Percentiles rank a stretch among this genome's conserved stretches.
Conservation (phyloP, 1,284 basidiomycete species). For the Termitomyces sp. region DNA sequence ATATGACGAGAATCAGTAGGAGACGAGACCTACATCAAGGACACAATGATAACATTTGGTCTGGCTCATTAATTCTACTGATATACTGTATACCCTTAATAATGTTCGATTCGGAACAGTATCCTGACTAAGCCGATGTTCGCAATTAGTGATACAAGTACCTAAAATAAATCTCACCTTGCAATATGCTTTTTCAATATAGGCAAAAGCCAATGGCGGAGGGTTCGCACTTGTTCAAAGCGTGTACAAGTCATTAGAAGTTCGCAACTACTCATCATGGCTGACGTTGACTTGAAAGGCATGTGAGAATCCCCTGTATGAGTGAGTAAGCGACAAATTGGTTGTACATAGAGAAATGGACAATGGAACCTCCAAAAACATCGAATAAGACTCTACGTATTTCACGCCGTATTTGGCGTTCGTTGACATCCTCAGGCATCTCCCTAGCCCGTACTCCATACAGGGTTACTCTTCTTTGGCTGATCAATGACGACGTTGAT, state of each 20-base stretch:
- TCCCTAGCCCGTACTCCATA: constrained; percentile 63
- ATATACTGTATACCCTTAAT: constrained; percentile 50
- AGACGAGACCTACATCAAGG: constrained; percentile 50
- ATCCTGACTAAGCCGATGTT: constrained; percentile 2
- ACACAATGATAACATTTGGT: constrained; percentile 61
- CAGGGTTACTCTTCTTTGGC: constrained; percentile 62
- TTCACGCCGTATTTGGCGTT: constrained; percentile 63
- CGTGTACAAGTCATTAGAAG: constrained; percentile 49
- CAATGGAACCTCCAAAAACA: constrained; percentile 54
- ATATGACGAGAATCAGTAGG: not conserved
- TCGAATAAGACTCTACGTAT: constrained; percentile 60
- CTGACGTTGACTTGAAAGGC: constrained; percentile 30
- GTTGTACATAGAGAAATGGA: not conserved
- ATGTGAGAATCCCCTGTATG: constrained; percentile 26
- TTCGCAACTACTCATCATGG: constrained; percentile 39
- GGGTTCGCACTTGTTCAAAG: constrained; percentile 64
- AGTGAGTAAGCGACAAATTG: constrained; percentile 1
- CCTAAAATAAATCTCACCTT: constrained; percentile 31
- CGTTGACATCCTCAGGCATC: constrained; percentile 62
- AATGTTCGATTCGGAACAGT: constrained; percentile 21
- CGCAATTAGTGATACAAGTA: not conserved
- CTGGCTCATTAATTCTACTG: constrained; percentile 54
- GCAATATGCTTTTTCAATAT: constrained; percentile 48
- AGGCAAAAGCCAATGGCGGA: constrained; percentile 68
- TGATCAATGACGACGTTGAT: constrained; percentile 49